These are phyloP conservation scores for Populus hybrid DNA, from an alignment of 441 rosid genomes.

Conservation along the genomic window DNA sequence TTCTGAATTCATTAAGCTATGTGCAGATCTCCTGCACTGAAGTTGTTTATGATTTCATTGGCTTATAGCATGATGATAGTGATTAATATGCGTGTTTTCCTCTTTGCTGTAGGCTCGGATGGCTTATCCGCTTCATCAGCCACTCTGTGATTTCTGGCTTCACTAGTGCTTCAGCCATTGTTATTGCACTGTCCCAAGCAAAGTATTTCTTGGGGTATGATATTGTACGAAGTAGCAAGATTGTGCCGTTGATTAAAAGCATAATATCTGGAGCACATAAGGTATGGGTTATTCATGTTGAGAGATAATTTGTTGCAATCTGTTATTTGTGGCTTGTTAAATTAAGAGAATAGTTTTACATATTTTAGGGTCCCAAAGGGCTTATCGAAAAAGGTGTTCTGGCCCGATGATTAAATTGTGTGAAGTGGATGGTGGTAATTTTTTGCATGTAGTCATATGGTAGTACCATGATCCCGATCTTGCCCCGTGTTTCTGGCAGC, in stretches of 20 bases:
- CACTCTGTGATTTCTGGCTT: constrained; percentile 99
- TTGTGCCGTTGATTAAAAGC: constrained; percentile 83
- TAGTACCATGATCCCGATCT: not conserved
- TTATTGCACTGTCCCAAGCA: too few species aligned
- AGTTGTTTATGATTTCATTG: constrained; percentile 7
- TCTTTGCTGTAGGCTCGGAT: constrained; percentile 73
- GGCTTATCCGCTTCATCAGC: constrained; percentile 97
- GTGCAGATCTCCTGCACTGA: not conserved
- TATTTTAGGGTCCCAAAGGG: not conserved
- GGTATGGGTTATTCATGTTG: constrained; percentile 35
- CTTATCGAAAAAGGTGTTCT: not conserved
- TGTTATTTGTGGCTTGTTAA: not conserved
- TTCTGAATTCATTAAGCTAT: not conserved
- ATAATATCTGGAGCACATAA: constrained; percentile 81
- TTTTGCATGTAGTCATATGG: not conserved
- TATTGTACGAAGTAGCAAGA: constrained; percentile 96
- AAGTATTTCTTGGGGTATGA: too few species aligned
- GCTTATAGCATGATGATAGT: constrained; percentile 4
- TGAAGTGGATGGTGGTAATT: not conserved
- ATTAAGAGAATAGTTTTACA: not conserved
- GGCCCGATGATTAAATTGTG: not conserved
- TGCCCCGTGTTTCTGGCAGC: not conserved
- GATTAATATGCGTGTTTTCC: not conserved
- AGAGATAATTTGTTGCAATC: not conserved
- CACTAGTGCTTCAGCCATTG: constrained; percentile 91